Conservation (phyloP, 768 basidiomycete species). For the Tulasnella sp. region DNA sequence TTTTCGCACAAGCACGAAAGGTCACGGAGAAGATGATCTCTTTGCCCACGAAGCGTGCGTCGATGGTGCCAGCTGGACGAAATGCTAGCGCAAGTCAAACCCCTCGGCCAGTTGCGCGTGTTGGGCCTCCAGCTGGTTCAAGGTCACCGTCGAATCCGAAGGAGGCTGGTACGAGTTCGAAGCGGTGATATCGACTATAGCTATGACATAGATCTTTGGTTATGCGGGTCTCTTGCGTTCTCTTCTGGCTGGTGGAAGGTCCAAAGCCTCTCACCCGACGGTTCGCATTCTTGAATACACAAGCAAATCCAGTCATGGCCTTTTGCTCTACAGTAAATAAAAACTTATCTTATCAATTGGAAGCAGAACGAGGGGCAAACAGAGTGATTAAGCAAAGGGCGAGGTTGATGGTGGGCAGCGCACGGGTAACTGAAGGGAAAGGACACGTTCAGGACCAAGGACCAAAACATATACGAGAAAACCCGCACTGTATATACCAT, state of each 20-base stretch:
- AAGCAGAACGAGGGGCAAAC: too few relatives aligned
- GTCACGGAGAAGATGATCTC: conserved; percentile 27
- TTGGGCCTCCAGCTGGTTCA: not conserved
- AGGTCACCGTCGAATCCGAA: not conserved
- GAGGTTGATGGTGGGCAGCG: too few relatives aligned
- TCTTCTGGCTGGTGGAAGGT: not conserved
- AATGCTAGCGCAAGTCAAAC: not conserved
- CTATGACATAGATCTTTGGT: not conserved
- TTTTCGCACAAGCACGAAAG: conserved; percentile 83
- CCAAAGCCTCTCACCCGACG: too few relatives aligned
- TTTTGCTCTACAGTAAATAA: too few relatives aligned
- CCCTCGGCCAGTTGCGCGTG: not conserved
- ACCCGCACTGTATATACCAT: too few relatives aligned
- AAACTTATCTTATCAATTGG: too few relatives aligned
- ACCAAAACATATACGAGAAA: too few relatives aligned
- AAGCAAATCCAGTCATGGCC: too few relatives aligned
- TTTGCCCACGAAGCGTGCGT: not conserved
- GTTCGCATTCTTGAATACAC: too few relatives aligned
- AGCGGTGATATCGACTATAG: not conserved
- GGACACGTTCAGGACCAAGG: too few relatives aligned
- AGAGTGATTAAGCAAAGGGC: too few relatives aligned
- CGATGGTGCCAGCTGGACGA: not conserved
- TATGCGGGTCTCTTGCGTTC: not conserved
- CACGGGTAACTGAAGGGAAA: too few relatives aligned
- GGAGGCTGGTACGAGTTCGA: not conserved